Base-by-base conservation (phyloP, 2,329 filamentous ascomycete genomes). In the Tolypocladium cylindrosporum region DNA sequence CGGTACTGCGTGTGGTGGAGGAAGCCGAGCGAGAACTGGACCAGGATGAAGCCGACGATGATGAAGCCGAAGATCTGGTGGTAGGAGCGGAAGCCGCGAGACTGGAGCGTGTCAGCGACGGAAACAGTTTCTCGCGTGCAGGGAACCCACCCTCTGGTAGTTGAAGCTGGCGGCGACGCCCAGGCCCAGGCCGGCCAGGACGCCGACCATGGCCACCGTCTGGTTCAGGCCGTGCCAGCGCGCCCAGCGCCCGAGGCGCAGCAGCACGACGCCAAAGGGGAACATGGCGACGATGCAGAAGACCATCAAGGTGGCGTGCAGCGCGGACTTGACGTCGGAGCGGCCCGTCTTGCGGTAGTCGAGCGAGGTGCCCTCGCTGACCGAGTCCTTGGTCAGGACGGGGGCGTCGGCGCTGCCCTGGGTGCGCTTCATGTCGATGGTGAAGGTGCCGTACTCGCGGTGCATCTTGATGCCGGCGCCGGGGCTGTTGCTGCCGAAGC, bases 41-140 rank as follows among this genome's bases (percentile, higher is more conserved):
- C 71, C 19, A 86, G 67, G 55, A 85, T 69, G 55, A 79, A 74
- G 50, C 76, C 69, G 52, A 82, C 72, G 43, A 84, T 70, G 19
- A 85, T 66, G 58, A 83, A 73, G 10, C 84, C 84, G 58, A 87
- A 71, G 55, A 86, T 74, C 64, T 86, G 83, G 64, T 87, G 84
- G 10, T 75, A 69, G 1, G 76, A 75, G 51, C 75, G 75, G 68
- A 83, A 82, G 11, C 71, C 70, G 55, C 77, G 79, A 21, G 81
- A 81, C 79, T 84, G 42, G 10, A 27, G 48, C 31, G 13, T 34
- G 60, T 65, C 41, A 67, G 60, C 21, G 55, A 54, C 19, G 42
- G 42, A 24, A 51, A 9, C 27, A 21, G 10, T 7, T 24, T 14
- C 11, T 24, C 10, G 0, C 14, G 4, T 45, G 3, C 24, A 9